Conservation (phyloP, 2,329 filamentous ascomycete genomes). For the Pseudogymnoascus sp. region DNA sequence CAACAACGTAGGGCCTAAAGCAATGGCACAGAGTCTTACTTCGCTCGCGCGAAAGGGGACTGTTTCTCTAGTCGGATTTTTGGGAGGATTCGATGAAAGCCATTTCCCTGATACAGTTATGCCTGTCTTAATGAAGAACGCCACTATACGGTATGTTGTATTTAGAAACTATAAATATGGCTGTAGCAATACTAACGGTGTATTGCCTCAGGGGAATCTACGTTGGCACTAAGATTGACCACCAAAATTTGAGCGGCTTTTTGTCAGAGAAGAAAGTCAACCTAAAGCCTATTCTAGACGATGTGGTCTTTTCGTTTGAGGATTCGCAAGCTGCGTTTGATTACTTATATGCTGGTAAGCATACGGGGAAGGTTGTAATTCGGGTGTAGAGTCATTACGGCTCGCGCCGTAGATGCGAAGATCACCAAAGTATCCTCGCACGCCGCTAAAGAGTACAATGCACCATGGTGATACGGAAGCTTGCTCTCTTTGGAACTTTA, state of each 20-base stretch:
- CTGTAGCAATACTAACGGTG: background rate
- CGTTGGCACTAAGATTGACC: background rate
- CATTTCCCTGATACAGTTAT: background rate
- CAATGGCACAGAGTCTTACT: background rate
- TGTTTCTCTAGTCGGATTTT: background rate
- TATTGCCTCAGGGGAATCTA: background rate
- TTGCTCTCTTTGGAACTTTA: background rate
- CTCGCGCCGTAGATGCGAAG: background rate
- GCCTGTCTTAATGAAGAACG: background rate
- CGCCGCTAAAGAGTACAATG: background rate
- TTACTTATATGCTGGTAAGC: background rate
- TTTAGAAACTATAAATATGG: background rate
- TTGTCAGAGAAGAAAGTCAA: background rate
- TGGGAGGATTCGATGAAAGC: background rate
- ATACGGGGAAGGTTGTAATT: background rate
- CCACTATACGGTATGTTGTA: background rate
- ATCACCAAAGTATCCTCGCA: background rate
- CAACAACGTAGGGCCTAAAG: background rate
- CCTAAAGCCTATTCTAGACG: background rate
- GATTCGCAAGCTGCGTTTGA: background rate
- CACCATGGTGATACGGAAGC: background rate
- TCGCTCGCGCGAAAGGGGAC: background rate
- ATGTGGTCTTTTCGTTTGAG: background rate
- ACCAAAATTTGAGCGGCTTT: background rate
- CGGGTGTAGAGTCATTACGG: background rate